Conservation (phyloP, 495 filamentous ascomycete genomes). For the Penicillium soppii region DNA sequence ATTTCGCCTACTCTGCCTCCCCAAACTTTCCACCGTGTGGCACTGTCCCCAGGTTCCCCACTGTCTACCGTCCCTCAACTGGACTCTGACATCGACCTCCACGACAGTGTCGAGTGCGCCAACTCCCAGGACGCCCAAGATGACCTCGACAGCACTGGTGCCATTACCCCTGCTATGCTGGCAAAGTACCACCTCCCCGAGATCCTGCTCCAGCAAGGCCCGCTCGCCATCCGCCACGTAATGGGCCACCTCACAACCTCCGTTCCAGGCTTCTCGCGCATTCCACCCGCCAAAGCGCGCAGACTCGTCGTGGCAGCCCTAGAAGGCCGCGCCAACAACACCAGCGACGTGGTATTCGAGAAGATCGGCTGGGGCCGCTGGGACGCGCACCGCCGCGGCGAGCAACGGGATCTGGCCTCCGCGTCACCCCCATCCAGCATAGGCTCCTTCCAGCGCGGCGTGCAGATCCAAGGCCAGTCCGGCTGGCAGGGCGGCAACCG, state of each 20-base stretch:
- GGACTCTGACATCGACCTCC: conserved; percentile 86
- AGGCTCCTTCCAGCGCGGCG: conserved; percentile 51
- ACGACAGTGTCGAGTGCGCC: conserved; percentile 61
- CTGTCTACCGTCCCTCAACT: conserved; percentile 59
- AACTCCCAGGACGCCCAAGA: conserved; percentile 36
- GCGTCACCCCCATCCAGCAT: conserved; percentile 49
- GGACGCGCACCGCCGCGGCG: conserved; percentile 76
- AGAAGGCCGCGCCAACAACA: conserved; percentile 66
- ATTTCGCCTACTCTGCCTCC: conserved; percentile 88
- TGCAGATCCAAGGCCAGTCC: conserved; percentile 59
- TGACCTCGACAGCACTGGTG: conserved; percentile 68
- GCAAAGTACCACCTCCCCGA: conserved; percentile 90
- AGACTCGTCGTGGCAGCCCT: conserved; percentile 82
- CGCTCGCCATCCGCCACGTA: conserved; percentile 89
- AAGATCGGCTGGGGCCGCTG: conserved; percentile 98
- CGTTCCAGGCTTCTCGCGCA: conserved; percentile 88
- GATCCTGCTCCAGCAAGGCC: conserved; percentile 85
- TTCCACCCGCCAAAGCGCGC: conserved; percentile 88
- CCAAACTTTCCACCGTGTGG: conserved; percentile 59
- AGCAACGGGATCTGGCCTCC: conserved; percentile 50
- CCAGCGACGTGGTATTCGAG: conserved; percentile 83
- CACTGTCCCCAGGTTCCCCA: conserved; percentile 47
- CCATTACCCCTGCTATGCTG: conserved; percentile 82
- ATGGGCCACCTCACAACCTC: conserved; percentile 91
- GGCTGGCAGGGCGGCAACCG: conserved; percentile 43